Evolutionary conservation across 2,329 filamentous ascomycete species (phyloP).

Genomic region (Colletotrichum scovillei): DNA sequence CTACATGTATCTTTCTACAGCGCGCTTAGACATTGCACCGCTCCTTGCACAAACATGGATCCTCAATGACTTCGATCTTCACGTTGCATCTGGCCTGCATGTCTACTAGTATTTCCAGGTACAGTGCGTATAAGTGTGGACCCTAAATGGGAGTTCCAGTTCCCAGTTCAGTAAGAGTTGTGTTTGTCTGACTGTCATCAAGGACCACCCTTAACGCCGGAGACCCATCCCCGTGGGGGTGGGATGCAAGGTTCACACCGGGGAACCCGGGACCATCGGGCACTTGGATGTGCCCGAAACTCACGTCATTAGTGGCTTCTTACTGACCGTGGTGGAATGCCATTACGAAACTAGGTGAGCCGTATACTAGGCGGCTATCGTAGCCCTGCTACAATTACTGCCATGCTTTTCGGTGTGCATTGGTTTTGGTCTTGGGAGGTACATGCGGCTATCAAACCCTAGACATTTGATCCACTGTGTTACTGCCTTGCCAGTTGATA

Average conservation of each 20-base stretch:
- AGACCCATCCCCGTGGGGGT: not conserved
- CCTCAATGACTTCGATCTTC: not conserved
- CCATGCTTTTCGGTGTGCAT: not conserved
- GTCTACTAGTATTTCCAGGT: not conserved
- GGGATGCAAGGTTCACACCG: not conserved
- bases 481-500: not conserved
- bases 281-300: not conserved
- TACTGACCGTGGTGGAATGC: not conserved
- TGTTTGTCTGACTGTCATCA: not conserved
- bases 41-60: not conserved
- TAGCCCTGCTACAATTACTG: not conserved
- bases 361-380: not conserved
- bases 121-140: not conserved
- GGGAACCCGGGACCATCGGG: not conserved
- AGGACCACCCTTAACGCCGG: not conserved
- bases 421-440: not conserved
- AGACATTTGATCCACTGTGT: not conserved
- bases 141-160: not conserved
- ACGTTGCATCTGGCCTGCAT: not conserved
- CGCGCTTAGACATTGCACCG: not conserved
- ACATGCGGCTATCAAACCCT: not conserved
- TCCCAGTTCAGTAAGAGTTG: not conserved
- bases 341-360: not conserved
- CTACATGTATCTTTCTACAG: not conserved
- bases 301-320: not conserved